Evolutionary conservation across 139 green algal species (phyloP), one percentile per base, ranked within the genome.

Genomic region (Auxenochlorella pyrenoidosa): DNA sequence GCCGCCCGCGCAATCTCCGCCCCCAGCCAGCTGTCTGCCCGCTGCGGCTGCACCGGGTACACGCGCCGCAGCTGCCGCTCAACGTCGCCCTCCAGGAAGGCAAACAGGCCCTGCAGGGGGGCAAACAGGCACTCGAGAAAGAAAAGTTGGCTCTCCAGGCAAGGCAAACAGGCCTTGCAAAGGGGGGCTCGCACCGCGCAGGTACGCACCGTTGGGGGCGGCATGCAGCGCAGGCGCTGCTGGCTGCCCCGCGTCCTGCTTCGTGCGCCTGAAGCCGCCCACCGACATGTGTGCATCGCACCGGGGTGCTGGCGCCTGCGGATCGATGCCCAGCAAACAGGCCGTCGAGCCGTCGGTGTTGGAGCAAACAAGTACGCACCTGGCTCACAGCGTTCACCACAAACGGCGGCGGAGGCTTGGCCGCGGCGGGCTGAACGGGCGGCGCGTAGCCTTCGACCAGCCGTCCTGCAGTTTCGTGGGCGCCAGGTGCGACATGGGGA

Each of bases 1-100:
- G 92, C 85, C 22, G 91, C 93, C 13, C 92, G 84, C 54, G 68
- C 36, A 63, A 99, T 99, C 82, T 99, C 96, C 32, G 93, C 75
- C 8, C 86, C 90, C 51, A 99, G 93, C 95, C 95, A 99, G n/a
- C 79, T 85, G 68, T 98, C 95, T 0, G 95, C 95, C 38, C 88
- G 90, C 13, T 90, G 77, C 10, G 96, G 95, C 38, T 91, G 87
- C 30, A 89, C 93, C 0, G 94, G 94, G 89, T 98, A 98, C 47
- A 97, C 87, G 79, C 92, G 92, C 83, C 91, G 92, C 66, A 98
- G 91, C 84, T 92, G 81, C 2, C 34, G 40, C 13, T 54, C 38
- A 19, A 97, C 91, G n/a, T 90, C 90, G 38, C 88, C 90, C 83
- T 95, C 85, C 76, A 96, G 86, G 90, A 94, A 95, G 73, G 82